Evolutionary conservation across 225 moss, liverwort and hornwort genomes (phyloP).

Genomic region (Antitrichia curtipendula): DNA sequence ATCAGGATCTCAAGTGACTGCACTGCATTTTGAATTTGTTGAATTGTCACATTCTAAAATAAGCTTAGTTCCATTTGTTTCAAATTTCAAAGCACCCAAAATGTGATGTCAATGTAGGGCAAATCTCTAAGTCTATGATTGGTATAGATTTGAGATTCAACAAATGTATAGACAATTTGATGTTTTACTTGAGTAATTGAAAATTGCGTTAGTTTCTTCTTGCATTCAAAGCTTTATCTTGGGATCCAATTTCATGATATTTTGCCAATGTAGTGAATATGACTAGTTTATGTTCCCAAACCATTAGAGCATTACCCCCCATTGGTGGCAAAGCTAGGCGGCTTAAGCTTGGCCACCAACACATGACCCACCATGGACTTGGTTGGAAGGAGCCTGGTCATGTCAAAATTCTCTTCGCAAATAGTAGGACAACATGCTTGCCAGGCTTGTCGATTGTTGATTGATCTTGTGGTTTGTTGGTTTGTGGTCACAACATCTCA

Average conservation of each 20-base stretch:
- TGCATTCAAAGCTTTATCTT: neutral
- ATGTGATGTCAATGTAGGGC: neutral
- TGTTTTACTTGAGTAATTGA: neutral
- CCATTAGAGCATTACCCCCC: no score
- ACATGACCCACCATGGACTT: no score
- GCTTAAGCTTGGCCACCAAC: no score
- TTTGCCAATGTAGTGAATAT: neutral
- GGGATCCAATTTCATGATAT: no score
- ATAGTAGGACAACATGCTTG: no score
- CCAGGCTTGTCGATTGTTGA: no score
- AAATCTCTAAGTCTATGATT: neutral
- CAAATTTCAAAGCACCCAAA: neutral
- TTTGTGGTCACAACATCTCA: no score
- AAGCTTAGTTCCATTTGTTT: no score
- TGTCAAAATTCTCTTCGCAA: no score
- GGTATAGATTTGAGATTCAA: accelerated
- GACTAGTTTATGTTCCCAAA: neutral
- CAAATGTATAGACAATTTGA: neutral
- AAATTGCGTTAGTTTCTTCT: neutral
- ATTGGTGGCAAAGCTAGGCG: no score
- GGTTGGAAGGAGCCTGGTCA: no score
- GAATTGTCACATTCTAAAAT: neutral
- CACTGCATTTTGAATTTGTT: neutral
- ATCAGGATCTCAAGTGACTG: neutral
- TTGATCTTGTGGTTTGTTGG: no score